These are phyloP conservation scores for Carpinus viminea DNA, from an alignment of 306 rosid genomes.

Conservation along the genomic window DNA sequence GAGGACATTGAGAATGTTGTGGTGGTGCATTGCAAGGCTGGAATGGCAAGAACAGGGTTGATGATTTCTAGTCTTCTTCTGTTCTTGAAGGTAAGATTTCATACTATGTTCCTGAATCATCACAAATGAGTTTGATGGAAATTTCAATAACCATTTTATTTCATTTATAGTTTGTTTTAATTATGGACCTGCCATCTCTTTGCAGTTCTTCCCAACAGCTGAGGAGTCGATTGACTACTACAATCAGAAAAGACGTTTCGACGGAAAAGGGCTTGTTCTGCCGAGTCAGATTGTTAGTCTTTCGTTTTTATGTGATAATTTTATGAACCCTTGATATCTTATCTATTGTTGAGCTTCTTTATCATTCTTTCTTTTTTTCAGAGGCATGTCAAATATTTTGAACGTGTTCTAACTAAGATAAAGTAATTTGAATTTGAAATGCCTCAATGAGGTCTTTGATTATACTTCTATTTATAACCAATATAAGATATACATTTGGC, in stretches of 20 bases:
- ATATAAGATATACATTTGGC: too few relatives aligned
- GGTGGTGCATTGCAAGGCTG: slow-evolving; percentile 99
- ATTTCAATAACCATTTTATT: slow-evolving; percentile 16
- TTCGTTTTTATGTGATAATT: slow-evolving; percentile 27
- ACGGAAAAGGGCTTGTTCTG: slow-evolving; percentile 89
- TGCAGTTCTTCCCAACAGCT: slow-evolving; percentile 95
- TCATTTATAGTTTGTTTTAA: slow-evolving; percentile 19
- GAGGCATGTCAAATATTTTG: slow-evolving; percentile 95
- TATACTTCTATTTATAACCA: too few relatives aligned
- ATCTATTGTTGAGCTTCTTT: slow-evolving; percentile 7
- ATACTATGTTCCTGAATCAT: slow-evolving; percentile 21
- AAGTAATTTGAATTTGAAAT: too few relatives aligned
- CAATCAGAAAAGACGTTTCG: slow-evolving; percentile 93
- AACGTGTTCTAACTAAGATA: slow-evolving; percentile 71
- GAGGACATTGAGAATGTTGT: slow-evolving; percentile 95
- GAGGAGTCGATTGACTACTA: slow-evolving; percentile 98
- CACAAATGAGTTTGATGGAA: slow-evolving; percentile 13
- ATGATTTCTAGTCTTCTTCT: slow-evolving; percentile 97
- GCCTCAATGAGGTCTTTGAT: too few relatives aligned
- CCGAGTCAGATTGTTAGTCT: slow-evolving; percentile 98
- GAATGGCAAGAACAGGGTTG: slow-evolving; percentile 98
- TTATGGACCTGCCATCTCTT: slow-evolving; percentile 15
- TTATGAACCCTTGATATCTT: slow-evolving; percentile 14
- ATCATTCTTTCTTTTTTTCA: slow-evolving; percentile 30
- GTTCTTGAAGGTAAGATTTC: slow-evolving; percentile 69